These are phyloP conservation scores for Parasitella parasitica DNA, from an alignment of 371 early-diverging fungal genomes.

Conservation along the genomic window DNA sequence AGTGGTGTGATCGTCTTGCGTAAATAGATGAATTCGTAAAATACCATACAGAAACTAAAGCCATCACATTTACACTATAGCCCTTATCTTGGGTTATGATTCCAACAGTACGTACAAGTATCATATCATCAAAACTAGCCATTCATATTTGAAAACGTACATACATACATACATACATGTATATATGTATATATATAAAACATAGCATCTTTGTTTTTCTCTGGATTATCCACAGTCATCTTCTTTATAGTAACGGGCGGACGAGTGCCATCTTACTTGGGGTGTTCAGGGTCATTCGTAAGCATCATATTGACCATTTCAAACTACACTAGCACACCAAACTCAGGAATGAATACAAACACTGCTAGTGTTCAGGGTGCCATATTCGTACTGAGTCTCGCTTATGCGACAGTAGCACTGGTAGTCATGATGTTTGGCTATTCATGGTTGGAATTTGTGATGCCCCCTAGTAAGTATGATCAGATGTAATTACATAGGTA, in stretches of 20 bases:
- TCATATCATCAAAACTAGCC: too few species aligned
- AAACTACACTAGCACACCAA: slow-evolving; percentile 25
- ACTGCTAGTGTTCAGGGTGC: slow-evolving; percentile 46
- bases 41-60: not conserved
- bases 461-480: slow-evolving; percentile 58
- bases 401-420: slow-evolving; percentile 36
- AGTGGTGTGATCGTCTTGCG: slow-evolving; percentile 52
- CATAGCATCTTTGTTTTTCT: slow-evolving; percentile 55
- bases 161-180: too few species aligned
- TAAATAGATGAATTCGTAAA: not conserved
- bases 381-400: slow-evolving; percentile 41
- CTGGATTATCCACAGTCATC: slow-evolving; percentile 54
- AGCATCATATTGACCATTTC: slow-evolving; percentile 46
- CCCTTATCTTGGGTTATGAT: slow-evolving; percentile 45
- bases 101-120: slow-evolving; percentile 22
- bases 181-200: too few species aligned
- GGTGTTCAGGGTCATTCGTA: slow-evolving; percentile 22
- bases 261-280: slow-evolving; percentile 22
- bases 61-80: not conserved
- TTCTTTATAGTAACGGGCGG: slow-evolving; percentile 55
- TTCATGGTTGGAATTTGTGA: slow-evolving; percentile 47
- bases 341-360: slow-evolving; percentile 12
- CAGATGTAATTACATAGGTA: too few species aligned
- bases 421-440: slow-evolving; percentile 48
- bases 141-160: not conserved